A percentile compares a stretch with the other conserved stretches of the same genome.
These are phyloP conservation scores for Globisporangium paroecandrum DNA, from an alignment of 352 stramenopile genomes.

Conservation along the genomic window DNA sequence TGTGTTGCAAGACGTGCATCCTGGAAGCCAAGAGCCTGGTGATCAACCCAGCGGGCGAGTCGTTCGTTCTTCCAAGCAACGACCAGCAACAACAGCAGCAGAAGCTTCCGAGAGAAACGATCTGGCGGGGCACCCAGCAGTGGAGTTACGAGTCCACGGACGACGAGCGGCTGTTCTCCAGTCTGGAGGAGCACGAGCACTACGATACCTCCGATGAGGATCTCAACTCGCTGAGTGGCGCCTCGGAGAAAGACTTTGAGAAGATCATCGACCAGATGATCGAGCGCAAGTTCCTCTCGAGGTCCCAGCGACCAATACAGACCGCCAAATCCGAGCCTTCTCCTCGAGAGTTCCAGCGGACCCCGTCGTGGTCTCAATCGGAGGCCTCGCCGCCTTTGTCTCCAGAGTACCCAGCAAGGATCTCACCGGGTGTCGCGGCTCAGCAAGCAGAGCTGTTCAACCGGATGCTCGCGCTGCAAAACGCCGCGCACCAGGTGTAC, in stretches of 20 bases:
- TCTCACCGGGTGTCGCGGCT: background rate
- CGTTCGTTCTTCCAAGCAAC: background rate
- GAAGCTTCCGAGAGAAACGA: background rate
- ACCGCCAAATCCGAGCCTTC: background rate
- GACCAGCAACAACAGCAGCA: background rate
- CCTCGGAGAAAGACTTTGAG: background rate
- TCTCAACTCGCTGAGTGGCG: background rate
- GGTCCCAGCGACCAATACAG: background rate
- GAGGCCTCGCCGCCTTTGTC: background rate
- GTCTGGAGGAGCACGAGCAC: background rate
- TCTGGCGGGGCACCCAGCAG: background rate
- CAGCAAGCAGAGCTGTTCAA: constrained; percentile 1
- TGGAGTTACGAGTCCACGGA: background rate
- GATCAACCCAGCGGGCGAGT: constrained; percentile 10
- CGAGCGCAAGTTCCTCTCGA: constrained; percentile 3
- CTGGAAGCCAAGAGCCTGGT: constrained; percentile 22
- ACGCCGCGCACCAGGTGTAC: constrained; percentile 4
- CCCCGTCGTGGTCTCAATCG: background rate
- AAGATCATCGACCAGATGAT: constrained; percentile 4
- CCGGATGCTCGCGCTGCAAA: constrained; percentile 1
- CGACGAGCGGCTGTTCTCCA: background rate
- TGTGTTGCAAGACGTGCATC: constrained; percentile 34
- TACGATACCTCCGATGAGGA: constrained; percentile 1
- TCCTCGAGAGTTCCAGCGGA: background rate
- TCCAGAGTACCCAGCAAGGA: background rate